Percentiles rank a stretch among this genome's conserved stretches.
Conservation (phyloP, 1,284 basidiomycete species). For the Sanghuangporus baumii region DNA sequence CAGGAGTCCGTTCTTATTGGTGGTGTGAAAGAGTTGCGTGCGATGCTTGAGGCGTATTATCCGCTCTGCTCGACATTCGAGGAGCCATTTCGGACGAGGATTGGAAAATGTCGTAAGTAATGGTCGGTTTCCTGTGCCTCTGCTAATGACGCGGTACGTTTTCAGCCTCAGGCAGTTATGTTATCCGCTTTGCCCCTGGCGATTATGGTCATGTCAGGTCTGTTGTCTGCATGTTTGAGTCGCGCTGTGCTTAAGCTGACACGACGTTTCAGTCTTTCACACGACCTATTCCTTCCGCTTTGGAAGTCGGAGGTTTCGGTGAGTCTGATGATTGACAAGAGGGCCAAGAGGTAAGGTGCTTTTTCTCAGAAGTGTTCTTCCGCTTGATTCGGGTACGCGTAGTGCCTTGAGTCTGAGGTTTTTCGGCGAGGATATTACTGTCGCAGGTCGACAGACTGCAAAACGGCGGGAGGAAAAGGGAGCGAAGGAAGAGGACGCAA, state of each 20-base stretch:
- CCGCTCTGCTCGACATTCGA: constrained; percentile 64
- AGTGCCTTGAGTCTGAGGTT: constrained; percentile 76
- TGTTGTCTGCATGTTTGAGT: background rate
- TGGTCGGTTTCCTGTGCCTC: background rate
- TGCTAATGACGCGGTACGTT: background rate
- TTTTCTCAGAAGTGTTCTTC: background rate
- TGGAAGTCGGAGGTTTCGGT: constrained; percentile 89
- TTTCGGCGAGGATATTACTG: constrained; percentile 72
- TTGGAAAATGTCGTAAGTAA: constrained; percentile 47
- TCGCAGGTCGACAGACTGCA: constrained; percentile 36
- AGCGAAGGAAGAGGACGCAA: constrained; percentile 4
- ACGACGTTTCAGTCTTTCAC: constrained; percentile 46
- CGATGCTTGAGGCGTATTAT: constrained; percentile 72
- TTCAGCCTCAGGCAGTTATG: constrained; percentile 64
- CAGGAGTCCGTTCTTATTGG: constrained; percentile 57
- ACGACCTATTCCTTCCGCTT: constrained; percentile 78
- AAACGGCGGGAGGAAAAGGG: constrained; percentile 27
- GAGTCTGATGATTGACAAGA: constrained; percentile 90
- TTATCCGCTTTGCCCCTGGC: constrained; percentile 62
- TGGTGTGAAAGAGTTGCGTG: constrained; percentile 56
- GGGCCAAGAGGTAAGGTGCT: constrained; percentile 73
- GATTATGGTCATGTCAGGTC: constrained; percentile 50
- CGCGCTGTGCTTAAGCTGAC: background rate
- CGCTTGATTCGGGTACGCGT: background rate
- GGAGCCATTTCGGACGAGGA: constrained; percentile 47